Evolutionary conservation across 2,329 filamentous ascomycete species (phyloP).

Genomic region (Hymenotorrendiella dingleyae): DNA sequence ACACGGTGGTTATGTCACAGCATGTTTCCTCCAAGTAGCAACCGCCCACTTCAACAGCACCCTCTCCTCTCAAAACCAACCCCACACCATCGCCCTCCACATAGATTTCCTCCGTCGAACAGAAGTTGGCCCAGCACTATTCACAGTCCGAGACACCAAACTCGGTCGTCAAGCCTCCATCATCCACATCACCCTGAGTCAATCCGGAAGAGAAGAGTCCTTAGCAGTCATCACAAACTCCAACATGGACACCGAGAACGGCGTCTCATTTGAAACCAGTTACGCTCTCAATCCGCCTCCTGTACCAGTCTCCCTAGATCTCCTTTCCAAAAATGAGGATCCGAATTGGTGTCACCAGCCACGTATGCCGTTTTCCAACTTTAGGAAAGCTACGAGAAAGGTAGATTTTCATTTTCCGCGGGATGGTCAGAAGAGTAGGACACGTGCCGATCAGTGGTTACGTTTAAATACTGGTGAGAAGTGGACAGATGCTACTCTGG

Average conservation of each 20-base stretch:
- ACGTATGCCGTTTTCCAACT: constrained; percentile 25
- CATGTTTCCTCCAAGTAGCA: constrained; percentile 54
- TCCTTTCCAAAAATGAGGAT: constrained; percentile 39
- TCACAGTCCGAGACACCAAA: constrained; percentile 58
- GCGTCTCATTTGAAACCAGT: constrained; percentile 47
- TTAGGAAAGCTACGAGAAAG: constrained; percentile 36
- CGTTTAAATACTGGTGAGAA: constrained; percentile 51
- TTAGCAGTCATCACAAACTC: constrained; percentile 60
- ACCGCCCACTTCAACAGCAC: constrained; percentile 52
- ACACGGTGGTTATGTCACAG: constrained; percentile 64
- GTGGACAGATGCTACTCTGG: constrained; percentile 60
- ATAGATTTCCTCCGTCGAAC: constrained; percentile 62
- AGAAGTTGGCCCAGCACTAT: constrained; percentile 47
- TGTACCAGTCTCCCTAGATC: constrained; percentile 34
- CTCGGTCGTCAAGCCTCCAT: constrained; percentile 57
- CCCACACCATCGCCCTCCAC: constrained; percentile 58
- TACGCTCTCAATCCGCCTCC: constrained; percentile 41
- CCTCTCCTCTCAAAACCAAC: constrained; percentile 51
- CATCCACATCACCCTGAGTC: constrained; percentile 55
- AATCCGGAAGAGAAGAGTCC: constrained; percentile 52
- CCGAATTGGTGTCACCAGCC: constrained; percentile 35
- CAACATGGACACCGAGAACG: constrained; percentile 53
- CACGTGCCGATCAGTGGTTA: constrained; percentile 60
- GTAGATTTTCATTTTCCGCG: constrained; percentile 48
- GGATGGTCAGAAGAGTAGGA: constrained; percentile 34